Conservation (phyloP, 78 protist species). For the Bigelowiella natans region DNA sequence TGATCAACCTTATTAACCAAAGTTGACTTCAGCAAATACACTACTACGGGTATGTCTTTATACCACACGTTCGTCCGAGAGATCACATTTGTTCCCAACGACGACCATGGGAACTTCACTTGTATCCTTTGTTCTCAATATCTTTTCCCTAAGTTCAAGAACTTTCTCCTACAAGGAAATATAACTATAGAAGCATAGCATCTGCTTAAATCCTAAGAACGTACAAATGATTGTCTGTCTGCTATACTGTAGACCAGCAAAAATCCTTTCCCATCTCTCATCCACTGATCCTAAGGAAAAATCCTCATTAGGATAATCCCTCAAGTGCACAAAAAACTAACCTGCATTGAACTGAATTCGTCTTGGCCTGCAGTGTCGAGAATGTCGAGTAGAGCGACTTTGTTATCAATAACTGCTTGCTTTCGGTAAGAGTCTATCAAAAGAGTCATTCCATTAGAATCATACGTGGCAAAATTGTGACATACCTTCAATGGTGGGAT, state of each 20-base stretch:
- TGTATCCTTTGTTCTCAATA: not conserved
- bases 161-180: too few species aligned
- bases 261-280: constrained; percentile 64
- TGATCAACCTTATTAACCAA: too few species aligned
- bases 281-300: constrained; percentile 49
- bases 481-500: constrained; percentile 94
- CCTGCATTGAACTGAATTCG: constrained; percentile 63
- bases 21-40: too few species aligned
- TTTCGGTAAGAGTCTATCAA: constrained; percentile 89
- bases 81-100: not conserved
- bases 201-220: too few species aligned
- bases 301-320: too few species aligned
- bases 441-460: too few species aligned
- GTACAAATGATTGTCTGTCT: not conserved
- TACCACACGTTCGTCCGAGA: not conserved
- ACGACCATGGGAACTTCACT: not conserved
- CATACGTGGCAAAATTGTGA: too few species aligned
- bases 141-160: not conserved
- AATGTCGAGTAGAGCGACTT: constrained; percentile 67
- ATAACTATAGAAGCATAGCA: too few species aligned
- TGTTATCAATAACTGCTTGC: constrained; percentile 71
- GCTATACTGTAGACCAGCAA: constrained; percentile 19
- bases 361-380: constrained; percentile 95
- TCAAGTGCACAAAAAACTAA: too few species aligned
- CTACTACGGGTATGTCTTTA: too few species aligned